Conservation (phyloP, 2,329 filamentous ascomycete species). For the Cercospora sp. region DNA sequence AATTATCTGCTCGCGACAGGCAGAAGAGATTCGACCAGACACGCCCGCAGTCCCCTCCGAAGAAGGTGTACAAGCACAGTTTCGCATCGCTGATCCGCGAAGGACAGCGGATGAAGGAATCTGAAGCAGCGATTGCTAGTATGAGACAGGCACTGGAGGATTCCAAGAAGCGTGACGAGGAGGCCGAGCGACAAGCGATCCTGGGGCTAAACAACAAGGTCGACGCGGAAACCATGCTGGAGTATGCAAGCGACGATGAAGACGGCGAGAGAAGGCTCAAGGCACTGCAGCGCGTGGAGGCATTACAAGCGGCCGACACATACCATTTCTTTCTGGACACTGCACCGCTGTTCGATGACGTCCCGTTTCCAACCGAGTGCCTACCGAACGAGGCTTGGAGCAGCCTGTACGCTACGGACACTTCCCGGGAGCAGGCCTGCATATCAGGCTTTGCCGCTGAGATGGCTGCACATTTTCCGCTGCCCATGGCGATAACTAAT, state of each 20-base stretch:
- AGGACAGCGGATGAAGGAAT: slow-evolving; percentile 28
- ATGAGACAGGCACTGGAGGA: slow-evolving; percentile 26
- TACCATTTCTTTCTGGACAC: slow-evolving; percentile 59
- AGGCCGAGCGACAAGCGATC: slow-evolving; percentile 12
- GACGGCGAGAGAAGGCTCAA: slow-evolving; percentile 53
- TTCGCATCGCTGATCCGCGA: slow-evolving; percentile 34
- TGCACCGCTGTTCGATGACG: slow-evolving; percentile 16
- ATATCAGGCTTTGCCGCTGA: slow-evolving; percentile 45
- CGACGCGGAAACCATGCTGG: slow-evolving; percentile 43
- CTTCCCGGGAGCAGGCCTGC: slow-evolving; percentile 43
- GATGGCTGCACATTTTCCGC: slow-evolving; percentile 39
- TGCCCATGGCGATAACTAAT: slow-evolving; percentile 42
- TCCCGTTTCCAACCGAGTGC: slow-evolving; percentile 33
- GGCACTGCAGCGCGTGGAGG: slow-evolving; percentile 63
- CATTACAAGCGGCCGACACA: slow-evolving; percentile 52
- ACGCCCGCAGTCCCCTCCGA: slow-evolving; percentile 23
- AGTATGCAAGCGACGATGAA: slow-evolving; percentile 44
- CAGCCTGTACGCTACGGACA: slow-evolving; percentile 36
- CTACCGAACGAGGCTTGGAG: slow-evolving; percentile 40
- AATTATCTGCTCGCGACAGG: slow-evolving; percentile 11
- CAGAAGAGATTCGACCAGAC: slow-evolving; percentile 14
- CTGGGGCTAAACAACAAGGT: slow-evolving; percentile 14
- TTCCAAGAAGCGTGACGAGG: slow-evolving; percentile 22
- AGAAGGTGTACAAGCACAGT: slow-evolving; percentile 33
- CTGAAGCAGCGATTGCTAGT: slow-evolving; percentile 31